A percentile compares a stretch with the other conserved stretches of the same genome.
These are phyloP conservation scores for Coccomyxa sp. DNA, from an alignment of 139 green algal genomes.

Conservation along the genomic window DNA sequence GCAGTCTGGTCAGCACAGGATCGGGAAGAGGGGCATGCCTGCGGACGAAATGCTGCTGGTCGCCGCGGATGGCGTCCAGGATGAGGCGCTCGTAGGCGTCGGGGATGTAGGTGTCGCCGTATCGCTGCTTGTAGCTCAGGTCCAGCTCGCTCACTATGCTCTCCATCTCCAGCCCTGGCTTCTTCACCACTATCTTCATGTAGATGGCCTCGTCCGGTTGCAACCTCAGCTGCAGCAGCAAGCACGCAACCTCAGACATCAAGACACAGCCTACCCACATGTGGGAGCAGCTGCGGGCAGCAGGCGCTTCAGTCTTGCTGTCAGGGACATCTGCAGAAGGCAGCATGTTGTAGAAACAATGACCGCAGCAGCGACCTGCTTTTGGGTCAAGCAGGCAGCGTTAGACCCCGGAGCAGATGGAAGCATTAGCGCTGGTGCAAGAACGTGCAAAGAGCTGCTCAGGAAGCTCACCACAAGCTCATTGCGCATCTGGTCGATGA, in stretches of 20 bases:
- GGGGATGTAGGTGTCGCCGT: slow-evolving; percentile 67
- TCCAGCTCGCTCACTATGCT: slow-evolving; percentile 79
- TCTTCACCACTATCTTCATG: slow-evolving; percentile 91
- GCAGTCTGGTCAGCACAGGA: too few relatives aligned
- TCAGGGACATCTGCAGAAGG: too few relatives aligned
- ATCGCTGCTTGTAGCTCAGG: slow-evolving; percentile 62
- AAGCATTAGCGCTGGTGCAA: too few relatives aligned
- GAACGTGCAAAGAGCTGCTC: too few relatives aligned
- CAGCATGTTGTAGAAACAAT: too few relatives aligned
- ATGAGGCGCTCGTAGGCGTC: slow-evolving; percentile 95
- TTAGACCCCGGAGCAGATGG: too few relatives aligned
- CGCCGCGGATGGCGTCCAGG: slow-evolving; percentile 84
- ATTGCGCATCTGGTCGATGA: slow-evolving; percentile 66
- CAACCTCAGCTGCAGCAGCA: slow-evolving; percentile 28
- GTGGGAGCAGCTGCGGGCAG: too few relatives aligned
- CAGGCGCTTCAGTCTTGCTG: too few relatives aligned
- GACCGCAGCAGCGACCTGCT: too few relatives aligned
- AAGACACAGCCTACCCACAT: too few relatives aligned
- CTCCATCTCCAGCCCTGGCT: slow-evolving; percentile 77
- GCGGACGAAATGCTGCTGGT: slow-evolving; percentile 96
- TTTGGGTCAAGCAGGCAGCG: too few relatives aligned
- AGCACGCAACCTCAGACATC: slow-evolving; percentile 13
- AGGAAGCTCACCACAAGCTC: slow-evolving; percentile 87
- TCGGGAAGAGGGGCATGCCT: too few relatives aligned
- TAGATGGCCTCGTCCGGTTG: slow-evolving; percentile 91